Percentiles rank a stretch among this genome's conserved stretches.
Evolutionary conservation across 2,329 filamentous ascomycete genomes (phyloP).

Genomic region (Epicoccum sorghinum): DNA sequence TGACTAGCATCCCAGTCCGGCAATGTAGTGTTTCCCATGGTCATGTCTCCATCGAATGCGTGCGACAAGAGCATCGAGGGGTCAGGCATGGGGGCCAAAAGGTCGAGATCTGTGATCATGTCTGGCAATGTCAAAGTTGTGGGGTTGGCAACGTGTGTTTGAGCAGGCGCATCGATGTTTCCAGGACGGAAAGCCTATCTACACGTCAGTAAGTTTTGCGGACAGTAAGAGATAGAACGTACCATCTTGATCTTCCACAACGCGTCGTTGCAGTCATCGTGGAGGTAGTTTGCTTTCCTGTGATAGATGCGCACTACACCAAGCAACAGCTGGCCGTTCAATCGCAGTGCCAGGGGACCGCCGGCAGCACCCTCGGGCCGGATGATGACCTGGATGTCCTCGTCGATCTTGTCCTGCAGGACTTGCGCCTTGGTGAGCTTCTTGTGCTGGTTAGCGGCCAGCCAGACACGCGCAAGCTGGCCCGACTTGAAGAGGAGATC

Average conservation of each 20-base stretch:
- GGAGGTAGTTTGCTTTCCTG: slow-evolving; percentile 91
- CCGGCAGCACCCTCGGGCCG: slow-evolving; percentile 67
- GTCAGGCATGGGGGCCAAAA: slow-evolving; percentile 79
- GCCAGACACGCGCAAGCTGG: slow-evolving; percentile 95
- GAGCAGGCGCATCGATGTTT: slow-evolving; percentile 90
- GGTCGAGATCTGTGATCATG: slow-evolving; percentile 88
- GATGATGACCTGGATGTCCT: slow-evolving; percentile 94
- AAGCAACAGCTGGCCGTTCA: slow-evolving; percentile 91
- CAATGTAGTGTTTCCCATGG: slow-evolving; percentile 51
- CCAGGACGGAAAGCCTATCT: slow-evolving; percentile 84
- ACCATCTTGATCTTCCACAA: slow-evolving; percentile 99
- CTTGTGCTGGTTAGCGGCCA: slow-evolving; percentile 96
- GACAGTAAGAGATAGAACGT: slow-evolving; percentile 15
- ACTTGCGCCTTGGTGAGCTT: slow-evolving; percentile 98
- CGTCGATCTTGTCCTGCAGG: slow-evolving; percentile 89
- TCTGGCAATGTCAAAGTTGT: slow-evolving; percentile 89
- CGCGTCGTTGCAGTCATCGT: slow-evolving; percentile 97
- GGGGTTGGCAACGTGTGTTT: slow-evolving; percentile 77
- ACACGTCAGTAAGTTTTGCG: slow-evolving; percentile 21
- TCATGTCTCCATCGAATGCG: slow-evolving; percentile 58
- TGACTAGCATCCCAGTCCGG: slow-evolving; percentile 72
- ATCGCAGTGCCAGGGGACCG: slow-evolving; percentile 90
- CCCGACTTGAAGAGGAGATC: slow-evolving; percentile 95
- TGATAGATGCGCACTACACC: slow-evolving; percentile 98
- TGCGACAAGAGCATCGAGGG: slow-evolving; percentile 81